Evolutionary conservation across 148 eudicot genomes (phyloP).

Genomic region (Limonium bicolor): DNA sequence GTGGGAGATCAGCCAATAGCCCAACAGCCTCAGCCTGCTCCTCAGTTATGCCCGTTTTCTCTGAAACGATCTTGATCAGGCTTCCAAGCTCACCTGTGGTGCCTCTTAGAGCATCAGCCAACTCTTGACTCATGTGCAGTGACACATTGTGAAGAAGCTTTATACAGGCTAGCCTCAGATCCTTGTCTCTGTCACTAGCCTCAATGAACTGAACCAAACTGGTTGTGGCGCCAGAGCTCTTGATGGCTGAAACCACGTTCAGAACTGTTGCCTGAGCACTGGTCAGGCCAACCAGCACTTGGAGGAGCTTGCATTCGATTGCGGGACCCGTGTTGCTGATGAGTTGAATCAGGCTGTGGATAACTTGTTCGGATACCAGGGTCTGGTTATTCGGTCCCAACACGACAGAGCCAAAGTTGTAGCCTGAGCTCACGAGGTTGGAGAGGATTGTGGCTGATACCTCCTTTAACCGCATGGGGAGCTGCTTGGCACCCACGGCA

Average conservation of each 20-base stretch:
- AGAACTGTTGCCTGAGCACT: slow-evolving; percentile 35
- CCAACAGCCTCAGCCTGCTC: slow-evolving; percentile 81
- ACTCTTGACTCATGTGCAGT: slow-evolving; percentile 56
- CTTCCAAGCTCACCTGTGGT: slow-evolving; percentile 64
- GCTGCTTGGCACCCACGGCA: slow-evolving; percentile 36
- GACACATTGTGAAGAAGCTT: slow-evolving; percentile 70
- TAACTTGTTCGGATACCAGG: slow-evolving; percentile 55
- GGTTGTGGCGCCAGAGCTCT: slow-evolving; percentile 67
- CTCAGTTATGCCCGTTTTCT: slow-evolving; percentile 40
- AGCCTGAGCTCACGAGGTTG: slow-evolving; percentile 57
- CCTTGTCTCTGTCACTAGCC: slow-evolving; percentile 54
- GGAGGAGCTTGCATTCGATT: slow-evolving; percentile 79
- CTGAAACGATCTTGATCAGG: slow-evolving; percentile 41
- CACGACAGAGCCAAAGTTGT: slow-evolving; percentile 46
- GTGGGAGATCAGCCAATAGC: slow-evolving; percentile 69
- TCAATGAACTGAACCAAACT: slow-evolving; percentile 84
- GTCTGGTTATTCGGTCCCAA: slow-evolving; percentile 58
- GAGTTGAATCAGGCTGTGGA: slow-evolving; percentile 59
- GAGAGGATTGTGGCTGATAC: slow-evolving; percentile 83
- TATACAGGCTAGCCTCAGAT: slow-evolving; percentile 50
- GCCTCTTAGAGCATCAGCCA: slow-evolving; percentile 58
- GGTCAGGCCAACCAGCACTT: slow-evolving; percentile 85
- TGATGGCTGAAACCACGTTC: slow-evolving; percentile 69
- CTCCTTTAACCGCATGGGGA: slow-evolving; percentile 70
- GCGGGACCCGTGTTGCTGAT: slow-evolving; percentile 91